Base-by-base conservation (phyloP, 148 eudicot genomes). In the Chenopodium formosanum region DNA sequence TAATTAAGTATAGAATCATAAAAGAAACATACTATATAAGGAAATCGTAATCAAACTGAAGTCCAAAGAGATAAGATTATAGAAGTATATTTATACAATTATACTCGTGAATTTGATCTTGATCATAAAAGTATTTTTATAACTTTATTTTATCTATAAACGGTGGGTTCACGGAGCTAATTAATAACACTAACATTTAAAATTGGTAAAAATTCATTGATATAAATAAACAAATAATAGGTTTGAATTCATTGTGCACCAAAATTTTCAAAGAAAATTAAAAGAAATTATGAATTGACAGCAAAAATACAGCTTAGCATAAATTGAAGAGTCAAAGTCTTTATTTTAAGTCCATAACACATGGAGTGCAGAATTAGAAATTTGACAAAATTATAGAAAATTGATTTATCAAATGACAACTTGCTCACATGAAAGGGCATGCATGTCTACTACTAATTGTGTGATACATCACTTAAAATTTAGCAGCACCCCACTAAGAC, bases 151-250 rank as follows among this genome's bases (percentile, higher is more conserved):
- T 31, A 31, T 31, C 14, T 73, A 0, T 58, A 47, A 73, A 47
- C 76, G 64, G 32, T 52, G 40, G 64, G 65, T 68, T 78, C 74
- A 68, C 81, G 65, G 74, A 14, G 34, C 7, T 16, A 66, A 27
- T 66, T 2, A 66, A 66, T 66, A 66, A 1, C 4, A 64, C 3
- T 64, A 66, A 19, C 34, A 20, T 62, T 20, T 62, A 12, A 1
- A 14, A 22, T 6, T 66, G 4, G 32, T 25, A 25, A 66, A 25
- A 7, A 27, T 25, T 66, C 34, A 56, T 56, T 17, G 16, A 56
- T 56, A 56, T 3, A 56, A 56, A 56, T 14, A 52, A 52, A 14
- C 44, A 6, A 40, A 5, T 40, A 40, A 40, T 4, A 40, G 44
- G 44, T 40, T 40, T 40, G 44, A 40, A 6, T 40, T 5, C 2